Evolutionary conservation across 345 rosid genomes (phyloP), one percentile per base, ranked within the genome.

Genomic region (Pseudoturritis turrita): DNA sequence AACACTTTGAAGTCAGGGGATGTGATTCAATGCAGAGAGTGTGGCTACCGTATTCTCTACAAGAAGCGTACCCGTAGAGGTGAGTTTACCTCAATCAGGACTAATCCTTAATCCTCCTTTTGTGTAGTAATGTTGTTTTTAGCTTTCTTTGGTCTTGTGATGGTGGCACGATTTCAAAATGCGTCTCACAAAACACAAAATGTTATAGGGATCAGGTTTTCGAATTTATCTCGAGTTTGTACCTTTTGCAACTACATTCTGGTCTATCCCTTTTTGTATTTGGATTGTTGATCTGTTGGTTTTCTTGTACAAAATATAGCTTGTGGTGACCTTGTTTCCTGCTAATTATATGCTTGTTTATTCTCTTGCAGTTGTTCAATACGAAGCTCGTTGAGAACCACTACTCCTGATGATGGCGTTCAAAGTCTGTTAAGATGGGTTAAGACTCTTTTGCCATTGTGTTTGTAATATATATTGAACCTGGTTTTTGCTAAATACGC

Each of bases 51-150:
- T 72, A 92, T 92, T 28, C 83, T 89, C n/a, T 92, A 89, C 82
- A 88, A 92, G 86, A 89, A 92, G 83, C 94, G 98, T 43, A 92
- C 96, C 53, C 96, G 96, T 51, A 81, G 94, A 72, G 86, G 97
- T 91, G 65, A 41, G 72, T 59, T 11, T 28, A 12, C 11, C 35
- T 56, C 8, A 63, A 36, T 29, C 21, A 36, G 13, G 0, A 14
- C 39, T 58, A 12, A 57, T 44, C 31, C 1, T 43, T 21, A n/a
- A n/a, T n/a, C n/a, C n/a, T n/a, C n/a, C n/a, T n/a, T n/a, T n/a
- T n/a, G n/a, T n/a, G n/a, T n/a, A n/a, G n/a, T n/a, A n/a, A n/a
- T n/a, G 43, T 3, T 12, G 25, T 45, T 19, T n/a, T 31, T 25
- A 15, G 39, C 17, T 13, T 68, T 47, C 31, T 44, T 76, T 15